Conservation (phyloP, 164 flowering plant genomes). For the Houttuynia cordata region DNA sequence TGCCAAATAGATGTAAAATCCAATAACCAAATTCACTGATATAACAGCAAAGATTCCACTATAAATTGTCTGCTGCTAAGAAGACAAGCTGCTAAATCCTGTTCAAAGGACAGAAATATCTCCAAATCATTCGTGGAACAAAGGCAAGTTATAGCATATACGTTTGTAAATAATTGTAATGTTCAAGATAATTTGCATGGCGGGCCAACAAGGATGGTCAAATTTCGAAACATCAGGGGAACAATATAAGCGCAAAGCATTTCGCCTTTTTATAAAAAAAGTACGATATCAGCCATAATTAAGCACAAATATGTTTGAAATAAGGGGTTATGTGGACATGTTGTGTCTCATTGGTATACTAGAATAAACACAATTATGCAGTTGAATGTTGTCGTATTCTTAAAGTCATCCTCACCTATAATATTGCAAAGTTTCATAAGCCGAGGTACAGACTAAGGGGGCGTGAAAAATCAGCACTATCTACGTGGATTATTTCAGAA, state of each 20-base stretch:
- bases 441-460: too few species aligned
- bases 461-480: too few species aligned
- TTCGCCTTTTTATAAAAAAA: too few species aligned
- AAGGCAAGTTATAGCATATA: not conserved
- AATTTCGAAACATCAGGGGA: too few species aligned
- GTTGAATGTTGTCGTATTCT: not conserved
- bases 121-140: too few species aligned
- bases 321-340: not conserved
- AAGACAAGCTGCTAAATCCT: slow-evolving; percentile 45
- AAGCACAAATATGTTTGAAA: not conserved
- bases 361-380: not conserved
- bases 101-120: slow-evolving; percentile 6
- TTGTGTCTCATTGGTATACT: not conserved
- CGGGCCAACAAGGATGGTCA: too few species aligned
- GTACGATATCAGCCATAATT: not conserved
- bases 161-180: too few species aligned
- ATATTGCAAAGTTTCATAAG: too few species aligned
- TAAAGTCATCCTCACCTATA: too few species aligned
- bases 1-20: not conserved
- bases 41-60: slow-evolving; percentile 34
- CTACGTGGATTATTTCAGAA: too few species aligned
- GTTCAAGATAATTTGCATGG: too few species aligned
- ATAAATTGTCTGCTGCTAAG: slow-evolving; percentile 35
- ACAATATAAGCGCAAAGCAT: too few species aligned
- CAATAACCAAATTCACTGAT: slow-evolving; percentile 70